Evolutionary conservation across 192 early-diverging fungal species (phyloP).

Genomic region (Coemansia nantahalensis): DNA sequence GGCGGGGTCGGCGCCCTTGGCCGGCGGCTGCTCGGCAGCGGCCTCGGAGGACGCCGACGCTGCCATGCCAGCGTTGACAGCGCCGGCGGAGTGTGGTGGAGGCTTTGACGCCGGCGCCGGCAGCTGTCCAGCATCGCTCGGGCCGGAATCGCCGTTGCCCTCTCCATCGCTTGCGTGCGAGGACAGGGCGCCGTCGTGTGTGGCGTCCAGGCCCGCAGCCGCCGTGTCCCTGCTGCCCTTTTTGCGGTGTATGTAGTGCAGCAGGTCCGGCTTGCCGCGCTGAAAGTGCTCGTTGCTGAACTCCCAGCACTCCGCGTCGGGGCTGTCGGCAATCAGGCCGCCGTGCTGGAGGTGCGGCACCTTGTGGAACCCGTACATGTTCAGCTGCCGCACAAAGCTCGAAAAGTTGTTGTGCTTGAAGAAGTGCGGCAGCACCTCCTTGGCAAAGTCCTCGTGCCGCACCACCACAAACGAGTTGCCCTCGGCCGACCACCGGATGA

Average conservation of each 20-base stretch:
- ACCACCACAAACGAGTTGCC: slow-evolving; percentile 84
- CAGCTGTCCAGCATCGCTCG: no score
- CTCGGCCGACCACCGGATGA: slow-evolving; percentile 88
- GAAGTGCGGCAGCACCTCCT: slow-evolving; percentile 75
- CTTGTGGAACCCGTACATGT: slow-evolving; percentile 98
- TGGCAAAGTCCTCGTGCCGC: slow-evolving; percentile 76
- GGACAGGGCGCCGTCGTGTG: slow-evolving; percentile 5
- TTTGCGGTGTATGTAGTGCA: slow-evolving; percentile 85
- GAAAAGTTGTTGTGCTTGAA: slow-evolving; percentile 94
- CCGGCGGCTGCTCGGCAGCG: neutral
- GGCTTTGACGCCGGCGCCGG: no score
- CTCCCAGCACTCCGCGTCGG: slow-evolving; percentile 82
- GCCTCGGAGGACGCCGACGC: neutral
- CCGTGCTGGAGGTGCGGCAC: slow-evolving; percentile 93
- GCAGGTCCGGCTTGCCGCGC: slow-evolving; percentile 82
- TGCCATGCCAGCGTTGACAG: neutral
- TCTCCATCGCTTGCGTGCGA: no score
- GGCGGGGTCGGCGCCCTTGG: neutral
- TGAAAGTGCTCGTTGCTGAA: slow-evolving; percentile 91
- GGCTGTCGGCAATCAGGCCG: slow-evolving; percentile 67
- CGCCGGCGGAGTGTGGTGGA: neutral
- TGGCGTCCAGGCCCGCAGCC: slow-evolving; percentile 35
- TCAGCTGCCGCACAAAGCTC: slow-evolving; percentile 88
- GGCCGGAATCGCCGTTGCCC: no score
- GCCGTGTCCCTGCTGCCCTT: slow-evolving; percentile 53